Conservation (phyloP, 257 asterid genomes). For the Jaltomata sinuosa region DNA sequence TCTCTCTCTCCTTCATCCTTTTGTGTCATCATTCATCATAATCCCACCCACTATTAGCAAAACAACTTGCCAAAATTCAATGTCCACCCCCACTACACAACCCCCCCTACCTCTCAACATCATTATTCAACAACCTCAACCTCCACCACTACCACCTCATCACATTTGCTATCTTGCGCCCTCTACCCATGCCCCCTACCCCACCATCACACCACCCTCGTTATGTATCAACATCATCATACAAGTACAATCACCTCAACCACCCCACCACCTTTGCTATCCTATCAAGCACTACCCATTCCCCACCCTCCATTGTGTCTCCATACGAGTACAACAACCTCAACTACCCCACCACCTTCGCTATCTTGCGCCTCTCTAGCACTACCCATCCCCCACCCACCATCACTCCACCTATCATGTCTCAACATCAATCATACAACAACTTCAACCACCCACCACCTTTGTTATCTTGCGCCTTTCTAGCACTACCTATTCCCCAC, state of each 20-base stretch:
- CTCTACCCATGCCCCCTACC: neutral
- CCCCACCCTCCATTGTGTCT: neutral
- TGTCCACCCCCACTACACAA: neutral
- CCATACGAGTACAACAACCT: neutral
- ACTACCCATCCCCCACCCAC: slow-evolving; percentile 6
- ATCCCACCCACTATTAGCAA: neutral
- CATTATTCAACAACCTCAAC: neutral
- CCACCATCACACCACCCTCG: neutral
- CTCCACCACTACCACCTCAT: neutral
- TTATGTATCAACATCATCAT: neutral
- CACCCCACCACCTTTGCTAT: neutral
- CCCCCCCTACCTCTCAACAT: neutral
- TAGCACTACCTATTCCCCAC: slow-evolving; percentile 3
- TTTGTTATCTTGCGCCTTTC: neutral
- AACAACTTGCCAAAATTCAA: neutral
- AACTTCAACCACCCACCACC: neutral
- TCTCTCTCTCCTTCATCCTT: neutral
- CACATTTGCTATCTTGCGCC: neutral
- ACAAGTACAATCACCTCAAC: neutral
- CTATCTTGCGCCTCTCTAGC: neutral
- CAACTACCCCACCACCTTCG: neutral
- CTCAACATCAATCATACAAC: neutral
- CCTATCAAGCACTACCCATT: neutral
- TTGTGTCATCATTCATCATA: neutral
- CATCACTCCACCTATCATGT: neutral